Evolutionary conservation across 495 filamentous ascomycete genomes (phyloP), one percentile per base, ranked within the genome.

Genomic region (Talaromyces wortmannii): DNA sequence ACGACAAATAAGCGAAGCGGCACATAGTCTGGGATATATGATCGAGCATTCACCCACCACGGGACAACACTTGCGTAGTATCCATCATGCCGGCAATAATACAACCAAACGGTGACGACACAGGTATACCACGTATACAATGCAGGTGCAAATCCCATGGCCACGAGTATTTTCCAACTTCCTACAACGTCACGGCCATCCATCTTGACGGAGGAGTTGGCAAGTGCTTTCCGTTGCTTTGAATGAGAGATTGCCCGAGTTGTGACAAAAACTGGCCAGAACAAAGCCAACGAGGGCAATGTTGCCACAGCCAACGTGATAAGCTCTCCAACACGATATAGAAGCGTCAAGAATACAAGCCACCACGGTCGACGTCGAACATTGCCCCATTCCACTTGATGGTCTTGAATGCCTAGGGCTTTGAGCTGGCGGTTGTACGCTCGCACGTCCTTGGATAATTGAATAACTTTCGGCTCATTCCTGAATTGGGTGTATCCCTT

Each of bases 121-220:
- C 79, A 65, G 10, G 85, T 84, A 65, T 91, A 92, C 44, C 82
- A 70, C 56, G 82, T 81, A 68, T 94, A 92, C 5, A 92, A 74
- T 12, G 87, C 63, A 2, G 90, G 90, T 5, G 89, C 85, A 55
- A 95, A 78, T 3, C 80, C 87, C 62, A 92, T 71, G 31, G 89
- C 78, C 5, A 92, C 89, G n/a, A 95, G 82, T 7, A 95, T 75
- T 67, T 95, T 95, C 90, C 90, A 95, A 2, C 88, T 94, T 0
- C 90, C 89, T 69, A 95, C 88, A 31, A 95, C 90, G 60, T 95
- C 90, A 45, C 81, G 78, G 23, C 85, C 90, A 64, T 89, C 83
- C 33, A 95, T 80, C 64, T 95, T 95, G 57, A 95, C 90, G 3
- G 85, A 85, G 8, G 88, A 91, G 16, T 82, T 88, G 1, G 89